Conservation (phyloP, 2,329 filamentous ascomycete genomes). For the Beauveria australis region DNA sequence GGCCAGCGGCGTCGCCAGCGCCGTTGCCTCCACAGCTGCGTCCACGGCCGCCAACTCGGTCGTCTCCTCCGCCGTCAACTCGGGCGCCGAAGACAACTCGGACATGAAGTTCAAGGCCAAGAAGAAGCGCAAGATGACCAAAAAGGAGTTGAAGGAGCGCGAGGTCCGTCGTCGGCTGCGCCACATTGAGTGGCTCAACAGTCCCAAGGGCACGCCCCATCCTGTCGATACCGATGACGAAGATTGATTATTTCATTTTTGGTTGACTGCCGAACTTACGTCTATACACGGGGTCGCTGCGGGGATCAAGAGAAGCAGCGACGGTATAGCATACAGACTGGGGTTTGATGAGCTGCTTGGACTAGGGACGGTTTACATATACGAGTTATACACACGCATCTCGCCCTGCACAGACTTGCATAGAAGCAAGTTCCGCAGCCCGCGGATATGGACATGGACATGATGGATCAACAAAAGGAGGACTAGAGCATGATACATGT, state of each 20-base stretch:
- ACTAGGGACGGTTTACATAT: not conserved
- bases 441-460: not conserved
- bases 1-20: constrained; percentile 52
- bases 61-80: constrained; percentile 61
- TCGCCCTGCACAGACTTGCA: not conserved
- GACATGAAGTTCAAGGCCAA: constrained; percentile 79
- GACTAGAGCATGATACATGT: not conserved
- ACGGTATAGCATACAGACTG: not conserved
- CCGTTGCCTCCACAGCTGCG: constrained; percentile 50
- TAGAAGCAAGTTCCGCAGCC: not conserved
- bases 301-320: no score
- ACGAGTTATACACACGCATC: not conserved
- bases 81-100: constrained; percentile 70
- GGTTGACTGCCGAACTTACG: not conserved
- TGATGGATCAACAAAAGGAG: not conserved
- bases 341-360: not conserved
- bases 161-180: constrained; percentile 80
- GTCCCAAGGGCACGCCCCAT: constrained; percentile 74
- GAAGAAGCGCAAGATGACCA: constrained; percentile 99
- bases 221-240: constrained; percentile 74
- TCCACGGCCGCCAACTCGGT: constrained; percentile 37
- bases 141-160: constrained; percentile 89
- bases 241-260: constrained; percentile 24
- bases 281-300: not conserved
- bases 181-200: constrained; percentile 79